phyloP scores from a whole-genome alignment of 192 early-diverging fungal genomes.

The Podila minutissima region DNA sequence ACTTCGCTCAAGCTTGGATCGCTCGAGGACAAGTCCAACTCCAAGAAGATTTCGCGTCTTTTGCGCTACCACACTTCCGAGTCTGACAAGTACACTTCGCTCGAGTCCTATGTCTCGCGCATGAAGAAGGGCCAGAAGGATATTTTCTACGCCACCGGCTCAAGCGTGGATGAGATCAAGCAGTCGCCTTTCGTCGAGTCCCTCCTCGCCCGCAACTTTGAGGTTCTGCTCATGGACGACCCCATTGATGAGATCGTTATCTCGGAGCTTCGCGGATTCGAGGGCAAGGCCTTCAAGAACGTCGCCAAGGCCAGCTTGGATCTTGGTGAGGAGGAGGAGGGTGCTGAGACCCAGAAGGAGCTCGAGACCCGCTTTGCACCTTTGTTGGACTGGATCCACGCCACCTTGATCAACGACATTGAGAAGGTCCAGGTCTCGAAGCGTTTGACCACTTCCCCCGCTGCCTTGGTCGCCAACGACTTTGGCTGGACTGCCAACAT shows the following conservation, averaged over 20 bases:
- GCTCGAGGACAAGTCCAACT: conserved; percentile 80
- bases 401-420: conserved; percentile 56
- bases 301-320: conserved; percentile 73
- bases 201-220: conserved; percentile 86
- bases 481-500: conserved; percentile 74
- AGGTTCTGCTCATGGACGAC: conserved; percentile 87
- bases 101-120: conserved; percentile 82
- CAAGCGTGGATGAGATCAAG: conserved; percentile 70
- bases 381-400: conserved; percentile 66
- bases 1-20: conserved; percentile 88
- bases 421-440: conserved; percentile 77
- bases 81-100: conserved; percentile 58
- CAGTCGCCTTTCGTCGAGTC: conserved; percentile 94
- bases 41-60: conserved; percentile 81
- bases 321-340: conserved; percentile 68
- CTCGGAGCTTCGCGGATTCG: conserved; percentile 76
- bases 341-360: conserved; percentile 55
- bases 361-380: conserved; percentile 63
- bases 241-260: conserved; percentile 82
- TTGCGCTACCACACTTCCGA: conserved; percentile 83
- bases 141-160: conserved; percentile 89
- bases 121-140: conserved; percentile 93
- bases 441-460: conserved; percentile 80
- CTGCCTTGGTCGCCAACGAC: conserved; percentile 73
- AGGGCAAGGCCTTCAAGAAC: conserved; percentile 83